Percentiles rank a stretch among this genome's conserved stretches.
Conservation (phyloP, 1,139 yeast genomes). For the Magnusiomyces paraingens region DNA sequence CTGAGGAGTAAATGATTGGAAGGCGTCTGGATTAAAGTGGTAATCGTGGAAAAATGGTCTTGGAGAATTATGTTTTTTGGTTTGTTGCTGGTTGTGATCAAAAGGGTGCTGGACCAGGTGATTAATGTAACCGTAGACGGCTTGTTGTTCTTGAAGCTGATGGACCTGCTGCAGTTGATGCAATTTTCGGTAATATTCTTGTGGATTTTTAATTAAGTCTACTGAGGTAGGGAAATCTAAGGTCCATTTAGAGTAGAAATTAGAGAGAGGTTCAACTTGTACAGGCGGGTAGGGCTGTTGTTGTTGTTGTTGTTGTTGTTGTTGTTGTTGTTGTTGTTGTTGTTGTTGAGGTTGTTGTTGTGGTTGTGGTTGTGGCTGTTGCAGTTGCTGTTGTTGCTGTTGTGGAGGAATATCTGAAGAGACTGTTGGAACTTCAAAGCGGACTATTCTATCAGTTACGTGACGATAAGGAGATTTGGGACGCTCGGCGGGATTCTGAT, state of each 20-base stretch:
- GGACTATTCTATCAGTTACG: not conserved
- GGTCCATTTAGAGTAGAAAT: not conserved
- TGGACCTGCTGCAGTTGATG: not conserved
- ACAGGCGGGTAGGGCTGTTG: not conserved
- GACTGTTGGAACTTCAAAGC: not conserved
- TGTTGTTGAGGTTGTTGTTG: not conserved
- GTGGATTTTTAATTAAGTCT: not conserved
- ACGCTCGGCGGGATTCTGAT: too few relatives aligned
- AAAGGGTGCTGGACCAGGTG: not conserved
- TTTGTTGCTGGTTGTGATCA: not conserved
- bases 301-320: not conserved
- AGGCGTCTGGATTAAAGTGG: not conserved
- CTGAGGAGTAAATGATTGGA: not conserved
- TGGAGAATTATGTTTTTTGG: not conserved
- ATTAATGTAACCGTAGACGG: not conserved
- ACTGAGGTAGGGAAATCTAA: not conserved
- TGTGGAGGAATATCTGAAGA: not conserved
- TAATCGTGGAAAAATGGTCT: constrained; percentile 1
- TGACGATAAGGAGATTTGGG: constrained; percentile 1
- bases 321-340: not conserved
- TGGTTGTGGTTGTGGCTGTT: not conserved
- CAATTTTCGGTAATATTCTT: not conserved
- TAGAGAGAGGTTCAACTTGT: not conserved
- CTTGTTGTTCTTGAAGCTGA: not conserved
- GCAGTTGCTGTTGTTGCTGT: not conserved